Conservation (phyloP, 108 stramenopile species). For the Parmales sp. region DNA sequence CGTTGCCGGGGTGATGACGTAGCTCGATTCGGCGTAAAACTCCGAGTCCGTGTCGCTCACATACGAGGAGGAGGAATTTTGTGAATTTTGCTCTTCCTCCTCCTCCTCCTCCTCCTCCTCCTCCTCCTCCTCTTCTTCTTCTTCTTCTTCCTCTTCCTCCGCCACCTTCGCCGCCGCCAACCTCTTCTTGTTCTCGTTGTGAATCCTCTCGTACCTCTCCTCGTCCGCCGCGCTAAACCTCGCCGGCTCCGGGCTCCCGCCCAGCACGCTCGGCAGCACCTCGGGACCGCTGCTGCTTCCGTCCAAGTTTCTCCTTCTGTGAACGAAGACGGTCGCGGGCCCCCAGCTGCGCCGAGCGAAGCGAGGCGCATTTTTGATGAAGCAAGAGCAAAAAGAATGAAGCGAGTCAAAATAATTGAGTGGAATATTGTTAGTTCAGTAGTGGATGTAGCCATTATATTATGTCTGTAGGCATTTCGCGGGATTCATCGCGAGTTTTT, state of each 20-base stretch:
- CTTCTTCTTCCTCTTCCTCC: background rate
- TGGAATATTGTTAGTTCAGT: no score
- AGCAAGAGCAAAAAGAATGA: no score
- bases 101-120: background rate
- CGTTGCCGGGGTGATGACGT: background rate
- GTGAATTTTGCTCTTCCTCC: no score
- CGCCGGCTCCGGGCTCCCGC: background rate
- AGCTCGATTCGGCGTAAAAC: background rate
- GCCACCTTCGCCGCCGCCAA: background rate
- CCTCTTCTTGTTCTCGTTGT: no score
- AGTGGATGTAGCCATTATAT: no score
- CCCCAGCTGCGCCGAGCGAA: no score
- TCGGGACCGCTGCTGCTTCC: background rate
- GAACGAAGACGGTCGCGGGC: conserved; percentile 45
- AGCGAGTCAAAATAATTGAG: no score
- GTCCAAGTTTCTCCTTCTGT: background rate
- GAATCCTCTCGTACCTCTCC: background rate
- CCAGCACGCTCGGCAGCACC: background rate
- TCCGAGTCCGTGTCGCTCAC: background rate
- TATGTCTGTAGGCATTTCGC: no score
- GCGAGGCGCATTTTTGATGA: no score
- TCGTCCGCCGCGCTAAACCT: background rate
- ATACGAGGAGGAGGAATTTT: no score
- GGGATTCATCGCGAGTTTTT: no score
- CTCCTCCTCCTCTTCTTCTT: background rate